Evolutionary conservation across 208 protist genomes (phyloP), one percentile per base, ranked within the genome.

Genomic region (Leishmania major): DNA sequence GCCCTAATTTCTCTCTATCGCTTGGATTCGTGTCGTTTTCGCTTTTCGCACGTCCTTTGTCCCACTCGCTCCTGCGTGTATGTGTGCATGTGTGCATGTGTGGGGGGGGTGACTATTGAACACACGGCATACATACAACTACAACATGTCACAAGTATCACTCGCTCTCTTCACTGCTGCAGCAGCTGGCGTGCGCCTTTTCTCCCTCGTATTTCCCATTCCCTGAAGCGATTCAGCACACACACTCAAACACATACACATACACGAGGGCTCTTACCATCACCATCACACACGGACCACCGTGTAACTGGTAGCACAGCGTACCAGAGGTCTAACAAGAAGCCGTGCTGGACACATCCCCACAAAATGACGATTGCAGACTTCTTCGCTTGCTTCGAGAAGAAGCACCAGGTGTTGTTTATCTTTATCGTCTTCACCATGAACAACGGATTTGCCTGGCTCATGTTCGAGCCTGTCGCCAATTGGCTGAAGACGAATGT

Each of bases 391-490:
- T 47, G 45, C 49, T 69, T 90, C 51, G 72, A 87, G 43, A 86
- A 90, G 55, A 97, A 95, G 87, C 93, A 96, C 82, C 89, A 79
- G 69, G 94, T 91, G 79, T 84, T 97, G 43, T n/a, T 91, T 73
- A 94, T 96, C 73, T 97, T 97, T 79, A 90, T 92, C 64, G 75
- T 96, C 11, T 96, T 97, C 78, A 91, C 92, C 10, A 89, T 93
- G 35, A 96, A 97, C 83, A 96, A 97, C 90, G 94, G 94, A 11
- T 97, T 96, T 73, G 90, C 92, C 1, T 97, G 94, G 93, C 86
- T 97, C 51, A 95, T 96, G 92, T 97, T 97, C 85, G 94, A 96
- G 85, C 94, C 94, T 10, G 92, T 97, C 35, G 91, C 91, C 10
- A 88, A 86, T 43, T 91, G 88, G 87, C 87, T 96, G 37, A 89